Conservation (phyloP, 108 stramenopile species). For the Skeletonema costatum region DNA sequence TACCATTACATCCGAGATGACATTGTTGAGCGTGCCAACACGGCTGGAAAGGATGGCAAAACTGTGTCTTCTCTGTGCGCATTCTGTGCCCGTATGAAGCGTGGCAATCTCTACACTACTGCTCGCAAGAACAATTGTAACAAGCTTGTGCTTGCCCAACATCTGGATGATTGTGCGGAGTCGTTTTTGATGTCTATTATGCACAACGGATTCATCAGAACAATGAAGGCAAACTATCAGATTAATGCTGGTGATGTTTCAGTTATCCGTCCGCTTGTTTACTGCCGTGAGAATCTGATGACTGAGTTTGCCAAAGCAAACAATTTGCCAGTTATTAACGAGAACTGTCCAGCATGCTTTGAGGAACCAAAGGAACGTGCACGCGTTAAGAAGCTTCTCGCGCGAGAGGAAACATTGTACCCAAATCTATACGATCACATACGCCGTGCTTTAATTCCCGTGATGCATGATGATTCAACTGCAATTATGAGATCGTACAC, state of each 20-base stretch:
- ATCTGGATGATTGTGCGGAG: constrained; percentile 97
- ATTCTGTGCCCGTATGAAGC: constrained; percentile 98
- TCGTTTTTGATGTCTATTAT: constrained; percentile 98
- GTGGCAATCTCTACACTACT: constrained; percentile 94
- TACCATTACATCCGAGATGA: constrained; percentile 96
- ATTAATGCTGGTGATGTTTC: constrained; percentile 92
- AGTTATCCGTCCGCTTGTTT: constrained; percentile 97
- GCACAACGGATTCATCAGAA: constrained; percentile 97
- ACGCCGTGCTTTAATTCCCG: constrained; percentile 64
- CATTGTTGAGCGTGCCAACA: constrained; percentile 88
- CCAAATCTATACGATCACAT: constrained; percentile 89
- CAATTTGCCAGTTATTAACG: constrained; percentile 96
- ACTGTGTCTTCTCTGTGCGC: constrained; percentile 89
- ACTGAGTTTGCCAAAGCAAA: constrained; percentile 90
- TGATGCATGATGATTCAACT: constrained; percentile 88
- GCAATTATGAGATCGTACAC: constrained; percentile 77
- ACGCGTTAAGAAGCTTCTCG: constrained; percentile 93
- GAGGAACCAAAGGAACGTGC: constrained; percentile 99
- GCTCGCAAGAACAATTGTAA: constrained; percentile 92
- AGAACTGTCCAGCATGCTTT: constrained; percentile 99
- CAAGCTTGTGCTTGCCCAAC: constrained; percentile 97
- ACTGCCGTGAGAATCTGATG: constrained; percentile 92
- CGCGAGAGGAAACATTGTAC: constrained; percentile 90
- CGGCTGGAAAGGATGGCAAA: constrained; percentile 87
- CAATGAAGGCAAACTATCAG: constrained; percentile 97